Evolutionary conservation across 2,329 filamentous ascomycete genomes (phyloP), one percentile per base, ranked within the genome.

Genomic region (Pseudogymnoascus sp.): DNA sequence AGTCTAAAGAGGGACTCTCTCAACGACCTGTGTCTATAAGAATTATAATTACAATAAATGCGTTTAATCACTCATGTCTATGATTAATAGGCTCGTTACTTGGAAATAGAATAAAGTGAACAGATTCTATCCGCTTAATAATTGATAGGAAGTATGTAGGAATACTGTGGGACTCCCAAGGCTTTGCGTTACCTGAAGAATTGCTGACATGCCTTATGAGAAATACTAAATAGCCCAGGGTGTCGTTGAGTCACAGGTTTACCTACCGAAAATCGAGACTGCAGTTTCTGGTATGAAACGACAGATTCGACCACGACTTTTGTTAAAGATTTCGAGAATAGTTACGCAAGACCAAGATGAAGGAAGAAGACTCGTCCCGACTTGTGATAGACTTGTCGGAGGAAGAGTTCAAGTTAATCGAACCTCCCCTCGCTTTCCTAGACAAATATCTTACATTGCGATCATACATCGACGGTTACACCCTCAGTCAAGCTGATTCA

Each of bases 371-470:
- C 73, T 77, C 85, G 67, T 76, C 80, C 66, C 75, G 79, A 63
- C 75, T 86, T 60, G 77, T 80, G 65, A 76, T 75, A 70, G 78
- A 78, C 69, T 77, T 86, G 65, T 75, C 77, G 65, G 80, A 80
- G 40, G 77, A 83, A 62, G 91, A 96, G 76, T 95, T 96, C 79
- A 96, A 95, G 78, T 81, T 87, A 65, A 86, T 93, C 68, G 90
- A 95, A 73, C 83, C 85, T 26, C 81, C 86, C 64, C 83, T 96
- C 63, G 81, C 83, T 70, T 86, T 89, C 69, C 85, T 97, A 66
- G 91, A 97, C 75, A 90, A 90, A 74, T 89, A 96, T 78, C 83
- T 97, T 65, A 91, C 87, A 3, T 85, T 97, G 34, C 88, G 93
- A 71, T 91, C 90, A 11, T 95, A 95, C 77, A 82, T 97, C 68